These are phyloP conservation scores for Pelargonium nanum DNA, from an alignment of 345 rosid genomes.

Conservation along the genomic window DNA sequence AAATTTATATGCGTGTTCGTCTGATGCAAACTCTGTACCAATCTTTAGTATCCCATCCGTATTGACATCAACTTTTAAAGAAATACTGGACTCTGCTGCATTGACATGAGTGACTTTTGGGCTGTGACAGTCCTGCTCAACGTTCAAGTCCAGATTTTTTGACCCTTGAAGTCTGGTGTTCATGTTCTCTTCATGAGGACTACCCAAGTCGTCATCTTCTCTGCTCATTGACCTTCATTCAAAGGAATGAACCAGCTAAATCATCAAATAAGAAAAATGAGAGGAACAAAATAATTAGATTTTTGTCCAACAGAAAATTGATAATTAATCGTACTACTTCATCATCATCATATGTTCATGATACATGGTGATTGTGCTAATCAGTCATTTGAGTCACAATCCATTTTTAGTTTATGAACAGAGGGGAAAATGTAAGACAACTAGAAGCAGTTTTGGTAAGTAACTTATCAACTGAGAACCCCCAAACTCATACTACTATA, in stretches of 20 bases:
- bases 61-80: constrained; percentile 9
- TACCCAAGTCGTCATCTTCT: constrained; percentile 11
- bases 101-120: constrained; percentile 8
- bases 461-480: no score
- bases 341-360: no score
- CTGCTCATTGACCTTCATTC: constrained; percentile 21
- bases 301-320: no score
- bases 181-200: constrained; percentile 7
- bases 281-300: no score
- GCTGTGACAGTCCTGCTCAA: constrained; percentile 17
- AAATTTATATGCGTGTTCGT: constrained; percentile 19
- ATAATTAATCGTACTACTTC: no score
- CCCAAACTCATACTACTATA: no score
- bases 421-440: no score
- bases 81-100: constrained; percentile 9
- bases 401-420: no score
- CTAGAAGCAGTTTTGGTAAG: no score
- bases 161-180: constrained; percentile 13
- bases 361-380: no score
- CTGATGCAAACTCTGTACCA: constrained; percentile 23
- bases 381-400: no score
- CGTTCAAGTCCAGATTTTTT: constrained; percentile 23
- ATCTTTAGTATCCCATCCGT: constrained; percentile 11
- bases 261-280: background rate
- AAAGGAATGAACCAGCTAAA: background rate